phyloP scores from a whole-genome alignment of 495 filamentous ascomycete species.

The Aspergillus kassunensis region DNA sequence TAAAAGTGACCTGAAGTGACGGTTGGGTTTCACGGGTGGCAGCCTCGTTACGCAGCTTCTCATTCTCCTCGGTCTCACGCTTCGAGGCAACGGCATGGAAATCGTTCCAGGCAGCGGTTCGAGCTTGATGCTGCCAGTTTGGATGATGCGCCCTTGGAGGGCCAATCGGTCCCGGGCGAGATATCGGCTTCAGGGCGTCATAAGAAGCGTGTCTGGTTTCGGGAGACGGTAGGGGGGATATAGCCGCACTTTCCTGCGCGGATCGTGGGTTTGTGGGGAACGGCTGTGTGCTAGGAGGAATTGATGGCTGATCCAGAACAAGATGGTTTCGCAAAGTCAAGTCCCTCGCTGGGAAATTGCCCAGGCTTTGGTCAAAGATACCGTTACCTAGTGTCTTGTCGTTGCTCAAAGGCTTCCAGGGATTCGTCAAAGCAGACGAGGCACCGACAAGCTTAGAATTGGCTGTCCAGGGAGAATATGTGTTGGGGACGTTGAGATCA shows the following conservation, averaged over 20 bases:
- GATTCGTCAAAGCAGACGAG: constrained; percentile 51
- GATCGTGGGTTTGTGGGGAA: constrained; percentile 31
- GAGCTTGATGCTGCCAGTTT: constrained; percentile 34
- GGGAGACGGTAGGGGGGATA: constrained; percentile 33
- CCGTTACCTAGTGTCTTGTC: constrained; percentile 72
- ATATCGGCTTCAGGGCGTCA: constrained; percentile 37
- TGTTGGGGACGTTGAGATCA: constrained; percentile 31
- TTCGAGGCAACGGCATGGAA: constrained; percentile 40
- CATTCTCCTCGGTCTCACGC: constrained; percentile 40
- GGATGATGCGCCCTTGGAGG: constrained; percentile 42
- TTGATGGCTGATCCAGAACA: constrained; percentile 35
- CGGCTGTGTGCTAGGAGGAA: constrained; percentile 26
- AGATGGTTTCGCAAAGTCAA: constrained; percentile 36
- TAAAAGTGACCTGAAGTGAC: constrained; percentile 45
- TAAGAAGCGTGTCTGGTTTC: constrained; percentile 34
- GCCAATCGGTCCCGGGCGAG: constrained; percentile 49
- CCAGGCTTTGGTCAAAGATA: constrained; percentile 65
- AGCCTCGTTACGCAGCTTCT: constrained; percentile 35
- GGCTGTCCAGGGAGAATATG: constrained; percentile 39
- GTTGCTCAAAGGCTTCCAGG: constrained; percentile 71
- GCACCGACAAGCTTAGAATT: constrained; percentile 30
- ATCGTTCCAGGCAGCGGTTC: constrained; percentile 47
- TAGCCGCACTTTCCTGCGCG: constrained; percentile 28
- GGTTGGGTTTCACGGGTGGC: constrained; percentile 35
- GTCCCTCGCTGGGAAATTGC: constrained; percentile 40